phyloP scores from a whole-genome alignment of 2,329 filamentous ascomycete genomes.

The Aspergillus glaucus region DNA sequence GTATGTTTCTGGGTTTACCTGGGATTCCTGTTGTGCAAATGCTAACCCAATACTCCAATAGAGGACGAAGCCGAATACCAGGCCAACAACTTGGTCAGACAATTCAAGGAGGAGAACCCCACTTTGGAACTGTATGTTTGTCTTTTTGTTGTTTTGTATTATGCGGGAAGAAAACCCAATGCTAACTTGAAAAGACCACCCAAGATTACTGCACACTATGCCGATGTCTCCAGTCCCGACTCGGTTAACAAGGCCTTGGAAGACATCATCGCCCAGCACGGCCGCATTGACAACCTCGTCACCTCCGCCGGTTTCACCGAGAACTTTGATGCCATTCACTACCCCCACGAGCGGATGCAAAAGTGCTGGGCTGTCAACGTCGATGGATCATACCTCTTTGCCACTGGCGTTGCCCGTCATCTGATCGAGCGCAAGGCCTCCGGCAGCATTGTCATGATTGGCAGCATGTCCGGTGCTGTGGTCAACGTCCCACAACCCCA shows the following conservation, averaged over 20 bases:
- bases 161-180: neutral
- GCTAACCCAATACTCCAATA: conserved; percentile 28
- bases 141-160: neutral
- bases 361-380: conserved; percentile 97
- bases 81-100: conserved; percentile 64
- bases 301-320: conserved; percentile 94
- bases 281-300: conserved; percentile 83
- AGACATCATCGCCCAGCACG: conserved; percentile 64
- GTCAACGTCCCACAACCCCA: conserved; percentile 96
- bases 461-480: conserved; percentile 87
- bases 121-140: conserved; percentile 56
- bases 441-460: conserved; percentile 89
- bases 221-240: conserved; percentile 73
- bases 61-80: conserved; percentile 79
- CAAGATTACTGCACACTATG: conserved; percentile 82
- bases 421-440: conserved; percentile 72
- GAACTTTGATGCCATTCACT: conserved; percentile 86
- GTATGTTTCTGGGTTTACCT: conserved; percentile 44
- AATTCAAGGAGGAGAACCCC: conserved; percentile 75
- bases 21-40: neutral
- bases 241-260: conserved; percentile 70
- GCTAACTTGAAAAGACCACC: conserved; percentile 51
- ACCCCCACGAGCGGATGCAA: conserved; percentile 83
- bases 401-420: conserved; percentile 76
- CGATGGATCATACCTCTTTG: conserved; percentile 84